phyloP scores from a whole-genome alignment of 345 rosid genomes.

The Gossypium longicalyx region DNA sequence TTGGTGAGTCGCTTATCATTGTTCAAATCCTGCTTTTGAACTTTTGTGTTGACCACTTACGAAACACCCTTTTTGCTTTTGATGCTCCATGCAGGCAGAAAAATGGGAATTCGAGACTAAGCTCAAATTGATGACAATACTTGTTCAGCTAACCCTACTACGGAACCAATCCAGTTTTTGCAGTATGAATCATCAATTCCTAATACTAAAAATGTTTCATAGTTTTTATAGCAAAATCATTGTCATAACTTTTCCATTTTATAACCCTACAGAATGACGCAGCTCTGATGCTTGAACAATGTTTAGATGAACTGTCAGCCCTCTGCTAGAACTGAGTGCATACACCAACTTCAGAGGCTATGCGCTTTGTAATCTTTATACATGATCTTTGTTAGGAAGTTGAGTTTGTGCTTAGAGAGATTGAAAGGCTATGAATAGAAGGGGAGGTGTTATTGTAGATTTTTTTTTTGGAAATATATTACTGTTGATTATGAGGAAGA shows the following conservation, averaged over 20 bases:
- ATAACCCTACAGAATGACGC: neutral
- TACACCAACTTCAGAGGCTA: neutral
- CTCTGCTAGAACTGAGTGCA: neutral
- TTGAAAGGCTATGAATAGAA: no score
- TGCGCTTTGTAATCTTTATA: neutral
- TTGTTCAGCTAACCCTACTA: constrained; percentile 6
- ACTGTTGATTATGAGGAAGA: no score
- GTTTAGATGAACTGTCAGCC: neutral
- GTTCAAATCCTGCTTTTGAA: neutral
- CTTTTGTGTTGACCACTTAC: neutral
- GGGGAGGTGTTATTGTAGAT: no score
- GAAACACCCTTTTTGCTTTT: neutral
- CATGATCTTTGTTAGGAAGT: neutral
- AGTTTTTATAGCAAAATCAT: neutral
- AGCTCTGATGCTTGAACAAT: neutral
- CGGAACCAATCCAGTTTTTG: neutral
- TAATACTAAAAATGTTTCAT: neutral
- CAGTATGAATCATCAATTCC: constrained; percentile 11
- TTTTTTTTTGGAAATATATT: no score
- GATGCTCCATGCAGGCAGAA: constrained; percentile 59
- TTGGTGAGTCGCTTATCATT: constrained; percentile 49
- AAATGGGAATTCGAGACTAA: constrained; percentile 54
- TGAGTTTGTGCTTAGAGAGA: no score
- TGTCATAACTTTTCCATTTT: neutral
- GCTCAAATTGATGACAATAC: constrained; percentile 24